These are phyloP conservation scores for Cyclotella sp. DNA, from an alignment of 108 stramenopile genomes.

Conservation along the genomic window DNA sequence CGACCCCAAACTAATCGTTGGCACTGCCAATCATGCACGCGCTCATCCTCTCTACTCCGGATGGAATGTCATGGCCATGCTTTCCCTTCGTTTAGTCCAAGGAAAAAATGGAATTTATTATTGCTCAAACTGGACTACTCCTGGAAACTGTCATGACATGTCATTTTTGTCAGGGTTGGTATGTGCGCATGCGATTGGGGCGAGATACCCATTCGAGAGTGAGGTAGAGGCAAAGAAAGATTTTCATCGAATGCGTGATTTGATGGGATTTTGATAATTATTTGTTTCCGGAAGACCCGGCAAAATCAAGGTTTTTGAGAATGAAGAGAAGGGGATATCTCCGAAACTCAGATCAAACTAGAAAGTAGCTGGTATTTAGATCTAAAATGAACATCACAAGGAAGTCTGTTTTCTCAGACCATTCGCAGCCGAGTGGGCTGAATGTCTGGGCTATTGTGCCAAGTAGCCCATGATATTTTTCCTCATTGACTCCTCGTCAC, in stretches of 20 bases:
- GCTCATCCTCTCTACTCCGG: constrained; percentile 66
- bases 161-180: constrained; percentile 60
- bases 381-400: no score
- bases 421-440: no score
- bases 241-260: constrained; percentile 57
- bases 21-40: constrained; percentile 62
- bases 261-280: constrained; percentile 64
- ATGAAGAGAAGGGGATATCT: no score
- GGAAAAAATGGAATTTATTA: constrained; percentile 61
- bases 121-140: constrained; percentile 71
- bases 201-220: constrained; percentile 54
- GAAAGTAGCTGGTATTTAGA: no score
- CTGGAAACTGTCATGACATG: constrained; percentile 69
- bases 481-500: no score
- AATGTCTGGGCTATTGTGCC: no score
- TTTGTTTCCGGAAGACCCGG: no score
- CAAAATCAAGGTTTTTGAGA: no score
- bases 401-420: no score
- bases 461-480: no score
- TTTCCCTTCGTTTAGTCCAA: constrained; percentile 57
- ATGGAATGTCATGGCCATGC: constrained; percentile 69
- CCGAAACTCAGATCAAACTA: no score
- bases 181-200: constrained; percentile 65
- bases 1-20: constrained; percentile 48
- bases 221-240: constrained; percentile 60